Base-by-base conservation (phyloP, 176 grass and related monocot genomes). In the Avena atlantica region DNA sequence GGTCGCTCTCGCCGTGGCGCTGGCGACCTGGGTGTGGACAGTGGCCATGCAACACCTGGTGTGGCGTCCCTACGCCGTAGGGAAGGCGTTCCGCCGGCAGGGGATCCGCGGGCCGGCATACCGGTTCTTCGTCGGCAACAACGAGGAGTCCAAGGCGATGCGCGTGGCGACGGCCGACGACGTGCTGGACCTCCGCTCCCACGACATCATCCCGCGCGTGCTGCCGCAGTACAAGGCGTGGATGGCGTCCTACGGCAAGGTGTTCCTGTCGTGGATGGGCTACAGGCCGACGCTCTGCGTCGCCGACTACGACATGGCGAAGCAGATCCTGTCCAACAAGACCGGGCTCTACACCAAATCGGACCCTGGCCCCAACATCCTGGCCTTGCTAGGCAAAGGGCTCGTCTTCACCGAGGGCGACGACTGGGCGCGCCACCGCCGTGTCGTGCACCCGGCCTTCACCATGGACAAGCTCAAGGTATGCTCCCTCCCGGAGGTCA, bases 401-500 rank as follows among this genome's bases (percentile, higher is more conserved):
- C 84, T 95, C 6, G 12, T 42, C 2, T 53, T 89, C 47, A 48
- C 23, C 11, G 57, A 88, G 10, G 93, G 93, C 29, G 76, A 90
- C 3, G 84, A 95, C 59, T 95, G 93, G 93, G 78, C 55, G 19
- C 89, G 93, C 37, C 93, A 95, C 74, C 86, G 89, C 25, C 85
- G 84, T 25, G 84, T 91, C 40, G 77, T 95, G 68, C 83, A 91
- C 84, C 93, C 93, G 56, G 93, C 91, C 36, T 95, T 95, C 91
- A 37, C 89, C 84, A 93, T 91, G 86, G 93, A 93, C 73, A 95
- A 93, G 81, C 93, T 95, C 86, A 93, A 95, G 52, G 52, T 55
- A 17, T 0, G 52, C 15, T 17, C 52, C 12, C 13, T 15, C 52
- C 15, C 15, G 45, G 45, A 48, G 45, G 45, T 11, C 45, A 48